Conservation (phyloP, 2,329 filamentous ascomycete genomes). For the Penicillium sp. region DNA sequence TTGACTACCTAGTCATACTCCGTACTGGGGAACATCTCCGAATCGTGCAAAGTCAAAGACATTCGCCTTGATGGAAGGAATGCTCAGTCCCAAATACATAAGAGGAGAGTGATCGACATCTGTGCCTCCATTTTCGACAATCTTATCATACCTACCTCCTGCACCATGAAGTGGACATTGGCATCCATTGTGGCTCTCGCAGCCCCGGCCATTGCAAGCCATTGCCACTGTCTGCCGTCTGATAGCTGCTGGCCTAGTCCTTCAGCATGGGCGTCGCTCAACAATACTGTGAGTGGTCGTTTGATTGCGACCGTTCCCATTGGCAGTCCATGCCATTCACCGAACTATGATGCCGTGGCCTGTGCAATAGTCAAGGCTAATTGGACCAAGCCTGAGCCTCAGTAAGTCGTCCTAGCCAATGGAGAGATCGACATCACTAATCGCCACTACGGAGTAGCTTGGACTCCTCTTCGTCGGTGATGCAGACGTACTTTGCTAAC, state of each 20-base stretch:
- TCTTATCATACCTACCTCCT: background rate
- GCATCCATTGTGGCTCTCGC: conserved; percentile 15
- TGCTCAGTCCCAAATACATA: background rate
- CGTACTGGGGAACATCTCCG: conserved; percentile 28
- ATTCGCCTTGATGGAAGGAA: no score
- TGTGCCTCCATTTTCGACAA: conserved; percentile 1
- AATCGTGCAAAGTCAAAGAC: background rate
- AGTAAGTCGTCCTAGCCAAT: conserved; percentile 19
- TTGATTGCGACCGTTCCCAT: conserved; percentile 42
- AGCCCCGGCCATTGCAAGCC: conserved; percentile 8
- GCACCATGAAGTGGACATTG: conserved; percentile 30
- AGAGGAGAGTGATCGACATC: conserved; percentile 7
- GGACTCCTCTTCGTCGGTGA: conserved; percentile 33
- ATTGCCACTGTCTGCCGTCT: conserved; percentile 33
- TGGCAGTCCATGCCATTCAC: conserved; percentile 38
- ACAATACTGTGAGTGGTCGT: conserved; percentile 39
- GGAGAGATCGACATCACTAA: background rate
- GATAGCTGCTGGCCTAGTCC: conserved; percentile 42
- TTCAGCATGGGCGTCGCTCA: conserved; percentile 35
- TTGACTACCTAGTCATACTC: conserved; percentile 5
- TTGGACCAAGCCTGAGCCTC: conserved; percentile 31
- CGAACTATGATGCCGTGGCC: conserved; percentile 24
- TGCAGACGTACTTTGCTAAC: conserved; percentile 35
- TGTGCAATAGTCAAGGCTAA: conserved; percentile 20
- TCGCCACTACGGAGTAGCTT: conserved; percentile 16